Percentiles rank a stretch among this genome's conserved stretches.
Conservation (phyloP, 2,329 filamentous ascomycete species). For the Pseudomassariella vexata region DNA sequence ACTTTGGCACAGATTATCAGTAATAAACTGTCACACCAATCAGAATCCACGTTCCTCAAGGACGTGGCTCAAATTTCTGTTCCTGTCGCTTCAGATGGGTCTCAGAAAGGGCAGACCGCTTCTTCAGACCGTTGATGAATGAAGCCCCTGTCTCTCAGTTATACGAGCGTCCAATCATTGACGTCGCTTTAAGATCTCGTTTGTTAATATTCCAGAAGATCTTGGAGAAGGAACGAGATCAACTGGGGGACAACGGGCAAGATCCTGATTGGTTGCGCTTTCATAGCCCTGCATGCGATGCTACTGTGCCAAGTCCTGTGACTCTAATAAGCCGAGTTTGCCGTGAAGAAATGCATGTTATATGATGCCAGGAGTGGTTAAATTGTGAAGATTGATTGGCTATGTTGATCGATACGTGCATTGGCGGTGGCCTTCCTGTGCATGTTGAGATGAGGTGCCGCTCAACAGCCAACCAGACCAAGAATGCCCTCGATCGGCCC, state of each 20-base stretch:
- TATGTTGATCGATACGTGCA: neutral
- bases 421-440: neutral
- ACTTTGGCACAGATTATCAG: conserved; percentile 12
- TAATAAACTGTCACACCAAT: conserved; percentile 14
- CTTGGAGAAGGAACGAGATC: too few relatives aligned
- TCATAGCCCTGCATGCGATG: neutral
- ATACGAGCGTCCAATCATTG: neutral
- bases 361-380: too few relatives aligned
- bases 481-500: neutral
- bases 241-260: too few relatives aligned
- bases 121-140: too few relatives aligned
- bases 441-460: neutral
- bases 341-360: conserved; percentile 1
- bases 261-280: neutral
- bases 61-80: conserved; percentile 12
- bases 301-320: neutral
- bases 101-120: conserved; percentile 13
- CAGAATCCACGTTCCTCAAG: conserved; percentile 11
- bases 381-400: too few relatives aligned
- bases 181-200: neutral
- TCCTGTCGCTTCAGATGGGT: conserved; percentile 14
- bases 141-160: too few relatives aligned
- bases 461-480: neutral
- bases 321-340: conserved; percentile 1
- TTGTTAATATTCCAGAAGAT: neutral